Base-by-base conservation (phyloP, 116 monocot species). In the Posidonia oceanica region DNA sequence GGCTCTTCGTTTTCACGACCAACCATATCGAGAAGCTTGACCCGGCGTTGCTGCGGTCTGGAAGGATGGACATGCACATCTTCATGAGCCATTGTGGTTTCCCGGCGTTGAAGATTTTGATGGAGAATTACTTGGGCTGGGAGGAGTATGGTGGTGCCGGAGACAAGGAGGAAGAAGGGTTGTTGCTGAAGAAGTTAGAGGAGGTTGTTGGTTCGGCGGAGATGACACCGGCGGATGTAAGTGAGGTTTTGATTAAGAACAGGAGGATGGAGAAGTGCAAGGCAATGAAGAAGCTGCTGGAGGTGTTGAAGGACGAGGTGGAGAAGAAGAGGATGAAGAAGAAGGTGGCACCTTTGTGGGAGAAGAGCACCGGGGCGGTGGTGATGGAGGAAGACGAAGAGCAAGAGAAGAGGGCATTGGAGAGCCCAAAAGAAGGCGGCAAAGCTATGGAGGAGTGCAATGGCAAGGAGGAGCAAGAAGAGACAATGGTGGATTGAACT, bases 1-100 rank as follows among this genome's bases (percentile, higher is more conserved):
- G 90, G 69, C 85, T 94, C 10, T 89, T 94, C 22, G 84, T 94
- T 3, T 94, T 94, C 83, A 94, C 93, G n/a, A 94, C 93, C 0
- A 94, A 94, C 72, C 87, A 87, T 39, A 72, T 87, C 14, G 89
- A 94, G 63, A 78, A 76, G 74, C 83, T 94, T 12, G 93, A 94
- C 69, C 85, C 84, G 21, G 93, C 93, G 8, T 64, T 94, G 77
- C 76, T 94, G 38, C 69, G 93, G 41, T 87, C 89, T 3, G 89
- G 93, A 58, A 67, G 93, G 76, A 94, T 94, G 93, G 93, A 94
- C 67, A 87, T 89, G 89, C 93, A 89, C 66, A 74, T 94, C 23
- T 74, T 73, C 80, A 89, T 94, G 93, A 81, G 79, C 78, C 83
- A 83, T 60, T 94, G 93, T 58, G 75, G 87, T 18, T 89, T 85